Evolutionary conservation across 805 yeast genomes (phyloP), one percentile per base, ranked within the genome.

Genomic region (Hanseniaspora occidentalis): DNA sequence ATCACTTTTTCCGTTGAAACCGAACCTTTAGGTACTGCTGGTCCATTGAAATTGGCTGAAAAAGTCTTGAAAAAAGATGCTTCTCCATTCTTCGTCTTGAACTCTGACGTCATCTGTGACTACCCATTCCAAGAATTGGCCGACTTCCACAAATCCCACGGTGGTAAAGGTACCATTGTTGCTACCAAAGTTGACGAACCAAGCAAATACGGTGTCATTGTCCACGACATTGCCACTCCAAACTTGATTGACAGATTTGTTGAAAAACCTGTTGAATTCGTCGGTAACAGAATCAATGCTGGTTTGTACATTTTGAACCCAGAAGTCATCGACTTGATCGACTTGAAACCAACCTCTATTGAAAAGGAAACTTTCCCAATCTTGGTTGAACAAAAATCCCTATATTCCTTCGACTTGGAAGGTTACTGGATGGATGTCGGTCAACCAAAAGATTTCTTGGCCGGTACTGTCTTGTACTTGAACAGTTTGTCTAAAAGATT

Each of bases 381-480:
- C 57, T 76, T 92, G 56, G 96, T 94, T 51, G 94, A 84, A 67
- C 70, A 80, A 61, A 86, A 81, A 60, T 74, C 80, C 46, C 75
- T 92, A 57, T 92, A 79, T 75, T 88, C 97, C 41, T 92, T 84
- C 60, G 99, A 92, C 67, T 77, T 92, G 60, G 96, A 92, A 73
- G 97, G 98, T 51, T 92, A 79, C 84, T 92, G 99, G 99, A 92
- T 92, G 98, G 99, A 92, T 67, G 96, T 92, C 53, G 99, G 99
- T 67, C 99, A 92, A 74, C 99, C 99, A 75, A 92, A 89, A 77
- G 99, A 92, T 69, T 92, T 86, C 79, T 69, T 92, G 50, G 79
- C 95, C 45, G 99, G 99, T 66, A 84, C 96, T 57, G 78, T 86
- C 54, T 71, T 89, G 50, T 92, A 88, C 75, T 74, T 92, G 65